Evolutionary conservation across 1,284 basidiomycete species (phyloP).

Genomic region (Psilocybe mexicana): DNA sequence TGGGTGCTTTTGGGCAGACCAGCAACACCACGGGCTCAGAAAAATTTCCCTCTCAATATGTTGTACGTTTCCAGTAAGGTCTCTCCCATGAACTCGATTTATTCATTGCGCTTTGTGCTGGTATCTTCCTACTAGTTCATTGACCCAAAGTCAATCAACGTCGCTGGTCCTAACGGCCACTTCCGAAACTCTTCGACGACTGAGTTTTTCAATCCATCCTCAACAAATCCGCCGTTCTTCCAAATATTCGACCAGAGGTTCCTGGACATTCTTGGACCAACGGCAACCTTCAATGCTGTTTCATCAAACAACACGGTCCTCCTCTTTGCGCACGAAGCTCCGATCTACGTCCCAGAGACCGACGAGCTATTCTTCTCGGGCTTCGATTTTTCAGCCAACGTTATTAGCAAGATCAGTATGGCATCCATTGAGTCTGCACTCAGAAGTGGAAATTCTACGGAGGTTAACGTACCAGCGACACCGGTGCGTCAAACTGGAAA

Average conservation of each 20-base stretch:
- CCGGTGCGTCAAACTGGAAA: background rate
- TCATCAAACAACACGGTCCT: constrained; percentile 53
- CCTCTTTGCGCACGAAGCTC: constrained; percentile 74
- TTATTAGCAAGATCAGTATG: constrained; percentile 46
- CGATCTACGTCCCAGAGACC: constrained; percentile 59
- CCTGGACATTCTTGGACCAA: constrained; percentile 54
- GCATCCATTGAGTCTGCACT: constrained; percentile 42
- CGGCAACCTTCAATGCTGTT: constrained; percentile 59
- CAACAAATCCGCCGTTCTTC: constrained; percentile 56
- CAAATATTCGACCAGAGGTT: constrained; percentile 68
- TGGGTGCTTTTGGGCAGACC: no score
- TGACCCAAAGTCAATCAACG: constrained; percentile 41
- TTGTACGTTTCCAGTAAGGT: no score
- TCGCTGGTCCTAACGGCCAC: constrained; percentile 37
- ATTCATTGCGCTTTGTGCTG: background rate
- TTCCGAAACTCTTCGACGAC: constrained; percentile 29
- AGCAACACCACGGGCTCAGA: no score
- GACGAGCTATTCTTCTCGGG: constrained; percentile 58
- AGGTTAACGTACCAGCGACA: background rate
- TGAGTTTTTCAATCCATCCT: constrained; percentile 42
- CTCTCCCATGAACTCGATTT: no score
- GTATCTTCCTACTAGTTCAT: constrained; percentile 33
- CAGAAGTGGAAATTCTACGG: constrained; percentile 13
- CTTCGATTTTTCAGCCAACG: constrained; percentile 43
- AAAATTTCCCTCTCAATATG: no score